phyloP scores from a whole-genome alignment of 2,329 filamentous ascomycete genomes.

The Pestalotiopsis sp. region DNA sequence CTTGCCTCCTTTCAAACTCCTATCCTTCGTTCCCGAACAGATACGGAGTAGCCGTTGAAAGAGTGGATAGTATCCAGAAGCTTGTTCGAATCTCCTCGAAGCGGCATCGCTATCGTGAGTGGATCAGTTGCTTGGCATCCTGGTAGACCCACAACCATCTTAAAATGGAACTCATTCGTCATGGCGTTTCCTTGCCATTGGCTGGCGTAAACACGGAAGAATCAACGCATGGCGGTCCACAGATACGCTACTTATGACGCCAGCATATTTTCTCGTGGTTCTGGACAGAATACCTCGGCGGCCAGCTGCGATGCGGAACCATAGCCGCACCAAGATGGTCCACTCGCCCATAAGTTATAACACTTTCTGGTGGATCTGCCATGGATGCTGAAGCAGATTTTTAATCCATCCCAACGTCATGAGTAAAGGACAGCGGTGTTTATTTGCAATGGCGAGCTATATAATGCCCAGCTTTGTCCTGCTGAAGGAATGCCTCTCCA shows the following conservation, averaged over 20 bases:
- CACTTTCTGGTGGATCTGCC: background rate
- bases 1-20: no score
- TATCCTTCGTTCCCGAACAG: background rate
- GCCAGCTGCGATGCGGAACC: conserved; percentile 1
- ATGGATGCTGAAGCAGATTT: background rate
- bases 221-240: background rate
- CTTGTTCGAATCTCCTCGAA: background rate
- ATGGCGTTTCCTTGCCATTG: background rate
- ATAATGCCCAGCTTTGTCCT: background rate
- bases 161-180: background rate
- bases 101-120: background rate
- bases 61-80: background rate
- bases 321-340: background rate
- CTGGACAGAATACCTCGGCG: background rate
- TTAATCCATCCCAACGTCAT: background rate
- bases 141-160: background rate
- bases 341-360: background rate
- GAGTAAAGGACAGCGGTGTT: background rate
- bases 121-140: background rate
- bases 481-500: background rate
- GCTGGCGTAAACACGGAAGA: background rate
- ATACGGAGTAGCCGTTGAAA: background rate
- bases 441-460: background rate
- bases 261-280: background rate
- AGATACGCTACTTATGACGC: background rate